Percentiles rank a stretch among this genome's conserved stretches.
phyloP scores from a whole-genome alignment of 129 eudicot genomes.

The Artemisia argyi region DNA sequence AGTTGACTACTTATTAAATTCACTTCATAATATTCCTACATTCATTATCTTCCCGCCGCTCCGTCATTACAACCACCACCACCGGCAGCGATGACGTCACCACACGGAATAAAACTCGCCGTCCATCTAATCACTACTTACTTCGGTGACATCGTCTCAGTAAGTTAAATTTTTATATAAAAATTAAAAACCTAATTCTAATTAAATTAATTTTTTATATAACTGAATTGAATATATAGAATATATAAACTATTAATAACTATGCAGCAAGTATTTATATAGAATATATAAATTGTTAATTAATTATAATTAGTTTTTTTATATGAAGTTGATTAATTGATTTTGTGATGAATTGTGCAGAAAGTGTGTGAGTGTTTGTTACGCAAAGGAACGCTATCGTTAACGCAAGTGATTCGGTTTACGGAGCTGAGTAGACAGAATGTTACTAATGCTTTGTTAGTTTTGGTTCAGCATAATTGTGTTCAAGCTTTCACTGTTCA shows the following conservation, averaged over 20 bases:
- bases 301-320: neutral
- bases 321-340: no score
- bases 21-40: no score
- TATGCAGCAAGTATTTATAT: neutral
- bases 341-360: constrained; percentile 32
- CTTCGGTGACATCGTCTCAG: constrained; percentile 73
- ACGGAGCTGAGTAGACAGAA: constrained; percentile 58
- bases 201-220: neutral
- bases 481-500: constrained; percentile 79
- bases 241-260: no score
- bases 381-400: constrained; percentile 65
- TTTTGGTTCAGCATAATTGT: constrained; percentile 83
- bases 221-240: no score
- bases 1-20: no score
- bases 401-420: constrained; percentile 40
- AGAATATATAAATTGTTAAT: no score
- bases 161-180: constrained; percentile 41
- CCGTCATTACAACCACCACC: no score
- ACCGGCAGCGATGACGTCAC: constrained; percentile 55
- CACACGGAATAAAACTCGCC: constrained; percentile 78
- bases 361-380: constrained; percentile 88
- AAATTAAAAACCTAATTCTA: constrained; percentile 13
- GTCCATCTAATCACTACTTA: constrained; percentile 57
- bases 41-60: no score
- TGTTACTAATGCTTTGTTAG: constrained; percentile 56